Evolutionary conservation across 139 green algal species (phyloP).

Genomic region (Coelastrella sp.): DNA sequence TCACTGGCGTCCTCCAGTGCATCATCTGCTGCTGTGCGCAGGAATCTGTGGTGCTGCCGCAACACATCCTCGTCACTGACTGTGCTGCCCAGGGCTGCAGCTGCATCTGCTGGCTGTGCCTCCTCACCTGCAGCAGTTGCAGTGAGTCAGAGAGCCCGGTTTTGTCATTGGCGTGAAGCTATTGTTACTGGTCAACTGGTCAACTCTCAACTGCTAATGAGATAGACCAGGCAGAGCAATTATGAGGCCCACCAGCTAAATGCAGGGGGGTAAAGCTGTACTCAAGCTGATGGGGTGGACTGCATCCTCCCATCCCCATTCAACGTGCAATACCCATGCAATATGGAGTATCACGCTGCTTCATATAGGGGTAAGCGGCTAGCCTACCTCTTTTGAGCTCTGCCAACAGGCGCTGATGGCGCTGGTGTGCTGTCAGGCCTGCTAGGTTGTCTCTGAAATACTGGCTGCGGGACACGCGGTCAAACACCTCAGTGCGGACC

Average conservation of each 20-base stretch:
- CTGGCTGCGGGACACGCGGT: slow-evolving; percentile 28
- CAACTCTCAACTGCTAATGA: too few species aligned
- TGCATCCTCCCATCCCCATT: neutral
- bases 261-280: too few species aligned
- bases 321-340: too few species aligned
- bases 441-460: slow-evolving; percentile 55
- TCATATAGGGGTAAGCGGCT: neutral
- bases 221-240: neutral
- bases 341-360: too few species aligned
- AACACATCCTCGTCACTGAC: slow-evolving; percentile 71
- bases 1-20: slow-evolving; percentile 19
- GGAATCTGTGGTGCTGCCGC: slow-evolving; percentile 72
- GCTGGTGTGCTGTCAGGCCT: slow-evolving; percentile 71
- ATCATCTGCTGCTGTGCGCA: slow-evolving; percentile 77
- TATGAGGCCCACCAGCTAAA: neutral
- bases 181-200: too few species aligned
- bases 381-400: slow-evolving; percentile 49
- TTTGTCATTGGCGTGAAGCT: too few species aligned
- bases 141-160: too few species aligned
- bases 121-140: neutral
- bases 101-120: neutral
- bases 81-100: neutral
- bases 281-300: neutral
- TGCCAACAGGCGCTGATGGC: slow-evolving; percentile 68
- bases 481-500: slow-evolving; percentile 21